Conservation (phyloP, 176 grass and related monocot genomes). For the Hsuehochloa calcarea region DNA sequence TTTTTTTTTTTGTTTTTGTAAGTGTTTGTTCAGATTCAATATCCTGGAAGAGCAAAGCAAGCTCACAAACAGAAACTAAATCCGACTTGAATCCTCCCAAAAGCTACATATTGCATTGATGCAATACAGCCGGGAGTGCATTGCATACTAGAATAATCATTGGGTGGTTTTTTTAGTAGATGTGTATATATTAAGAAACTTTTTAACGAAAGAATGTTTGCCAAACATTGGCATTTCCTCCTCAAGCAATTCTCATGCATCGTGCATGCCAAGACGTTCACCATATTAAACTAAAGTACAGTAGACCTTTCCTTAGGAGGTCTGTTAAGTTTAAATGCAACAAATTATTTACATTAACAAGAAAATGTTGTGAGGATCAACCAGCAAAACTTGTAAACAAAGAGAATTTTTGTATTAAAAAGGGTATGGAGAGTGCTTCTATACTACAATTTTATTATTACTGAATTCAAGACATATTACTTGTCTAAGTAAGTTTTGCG, state of each 20-base stretch:
- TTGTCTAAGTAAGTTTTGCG: background rate
- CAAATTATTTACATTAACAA: conserved; percentile 56
- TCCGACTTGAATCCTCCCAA: background rate
- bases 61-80: no score
- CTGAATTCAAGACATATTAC: background rate
- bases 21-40: no score
- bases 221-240: conserved; percentile 17
- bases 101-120: background rate
- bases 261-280: conserved; percentile 18
- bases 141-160: background rate
- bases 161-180: background rate
- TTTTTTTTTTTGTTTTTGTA: no score
- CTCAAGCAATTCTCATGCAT: conserved; percentile 28
- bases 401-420: no score
- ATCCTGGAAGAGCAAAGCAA: no score
- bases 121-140: background rate
- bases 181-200: conserved; percentile 23
- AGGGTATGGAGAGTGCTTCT: background rate
- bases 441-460: background rate
- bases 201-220: conserved; percentile 21
- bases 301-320: conserved; percentile 23
- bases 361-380: conserved; percentile 13
- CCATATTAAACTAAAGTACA: conserved; percentile 39
- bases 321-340: conserved; percentile 42
- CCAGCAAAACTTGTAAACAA: background rate